These are phyloP conservation scores for Fusarium lateritium DNA, from an alignment of 2,329 filamentous ascomycete species.

Conservation along the genomic window DNA sequence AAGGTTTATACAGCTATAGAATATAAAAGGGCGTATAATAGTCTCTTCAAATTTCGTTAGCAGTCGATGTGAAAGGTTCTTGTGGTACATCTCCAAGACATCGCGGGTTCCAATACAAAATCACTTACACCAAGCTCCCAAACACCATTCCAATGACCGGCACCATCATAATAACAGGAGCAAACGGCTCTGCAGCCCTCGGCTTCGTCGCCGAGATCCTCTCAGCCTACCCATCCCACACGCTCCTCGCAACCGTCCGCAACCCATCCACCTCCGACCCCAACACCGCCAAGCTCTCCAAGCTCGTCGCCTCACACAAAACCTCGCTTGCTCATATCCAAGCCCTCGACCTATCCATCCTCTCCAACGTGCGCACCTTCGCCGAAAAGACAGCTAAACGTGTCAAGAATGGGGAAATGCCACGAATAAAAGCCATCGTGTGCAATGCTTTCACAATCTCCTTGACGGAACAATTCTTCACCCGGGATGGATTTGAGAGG, in stretches of 20 bases:
- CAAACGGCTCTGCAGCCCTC: conserved; percentile 54
- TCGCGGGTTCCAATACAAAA: background rate
- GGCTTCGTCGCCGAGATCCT: conserved; percentile 36
- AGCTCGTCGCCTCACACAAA: conserved; percentile 30
- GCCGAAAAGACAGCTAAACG: conserved; percentile 5
- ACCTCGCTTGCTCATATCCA: conserved; percentile 23
- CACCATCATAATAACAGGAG: conserved; percentile 56
- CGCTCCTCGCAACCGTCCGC: conserved; percentile 53
- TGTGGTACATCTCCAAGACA: background rate
- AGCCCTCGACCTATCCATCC: conserved; percentile 29
- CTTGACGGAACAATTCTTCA: conserved; percentile 17
- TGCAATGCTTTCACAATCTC: conserved; percentile 44
- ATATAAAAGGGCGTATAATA: no score
- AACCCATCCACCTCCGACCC: conserved; percentile 48
- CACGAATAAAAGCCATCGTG: conserved; percentile 35
- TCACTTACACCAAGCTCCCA: background rate
- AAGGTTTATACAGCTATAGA: background rate
- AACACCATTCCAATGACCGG: conserved; percentile 46
- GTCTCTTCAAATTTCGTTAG: no score
- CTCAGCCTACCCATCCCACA: conserved; percentile 36
- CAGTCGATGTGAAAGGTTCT: background rate
- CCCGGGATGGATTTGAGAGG: conserved; percentile 32
- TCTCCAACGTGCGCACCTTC: conserved; percentile 23
- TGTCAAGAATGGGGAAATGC: conserved; percentile 11
- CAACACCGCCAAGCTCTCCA: conserved; percentile 50